phyloP scores from a whole-genome alignment of 805 yeast genomes.

The Helenozyma baotianmanensis region DNA sequence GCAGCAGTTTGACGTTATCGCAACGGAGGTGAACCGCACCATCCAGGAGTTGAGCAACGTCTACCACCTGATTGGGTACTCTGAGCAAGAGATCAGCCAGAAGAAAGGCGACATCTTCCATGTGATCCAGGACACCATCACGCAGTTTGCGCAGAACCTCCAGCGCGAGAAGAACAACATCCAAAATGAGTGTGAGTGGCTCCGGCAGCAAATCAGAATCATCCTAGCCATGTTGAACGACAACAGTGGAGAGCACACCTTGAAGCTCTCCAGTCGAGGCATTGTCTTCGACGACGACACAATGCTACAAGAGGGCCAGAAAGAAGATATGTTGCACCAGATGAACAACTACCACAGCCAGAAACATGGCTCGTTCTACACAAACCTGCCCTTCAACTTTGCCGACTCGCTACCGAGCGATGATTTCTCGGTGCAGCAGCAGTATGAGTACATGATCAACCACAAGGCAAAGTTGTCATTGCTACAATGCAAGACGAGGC shows the following conservation, averaged over 20 bases:
- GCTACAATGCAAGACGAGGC: conserved; percentile 25
- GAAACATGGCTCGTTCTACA: conserved; percentile 12
- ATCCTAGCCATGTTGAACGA: conserved; percentile 39
- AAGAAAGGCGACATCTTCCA: conserved; percentile 49
- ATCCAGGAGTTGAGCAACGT: conserved; percentile 41
- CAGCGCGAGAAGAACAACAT: conserved; percentile 32
- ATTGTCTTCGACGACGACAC: conserved; percentile 26
- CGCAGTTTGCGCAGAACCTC: conserved; percentile 15
- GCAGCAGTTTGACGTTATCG: conserved; percentile 27
- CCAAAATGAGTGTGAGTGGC: conserved; percentile 42
- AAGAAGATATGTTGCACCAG: conserved; percentile 20
- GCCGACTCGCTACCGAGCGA: conserved; percentile 10
- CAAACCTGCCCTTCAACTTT: conserved; percentile 23
- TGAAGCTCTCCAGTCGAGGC: conserved; percentile 21
- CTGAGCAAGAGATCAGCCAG: conserved; percentile 42
- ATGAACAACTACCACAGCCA: conserved; percentile 3
- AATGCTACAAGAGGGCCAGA: conserved; percentile 27
- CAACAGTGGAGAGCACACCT: conserved; percentile 22
- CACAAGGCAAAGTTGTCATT: conserved; percentile 27
- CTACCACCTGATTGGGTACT: conserved; percentile 52
- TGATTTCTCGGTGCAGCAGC: conserved; percentile 16
- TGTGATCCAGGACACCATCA: conserved; percentile 46
- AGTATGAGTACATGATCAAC: conserved; percentile 21
- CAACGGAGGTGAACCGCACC: conserved; percentile 32
- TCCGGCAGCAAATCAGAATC: conserved; percentile 37